These are phyloP conservation scores for Helicocarpus griseus DNA, from an alignment of 2,329 filamentous ascomycete genomes.

Conservation along the genomic window DNA sequence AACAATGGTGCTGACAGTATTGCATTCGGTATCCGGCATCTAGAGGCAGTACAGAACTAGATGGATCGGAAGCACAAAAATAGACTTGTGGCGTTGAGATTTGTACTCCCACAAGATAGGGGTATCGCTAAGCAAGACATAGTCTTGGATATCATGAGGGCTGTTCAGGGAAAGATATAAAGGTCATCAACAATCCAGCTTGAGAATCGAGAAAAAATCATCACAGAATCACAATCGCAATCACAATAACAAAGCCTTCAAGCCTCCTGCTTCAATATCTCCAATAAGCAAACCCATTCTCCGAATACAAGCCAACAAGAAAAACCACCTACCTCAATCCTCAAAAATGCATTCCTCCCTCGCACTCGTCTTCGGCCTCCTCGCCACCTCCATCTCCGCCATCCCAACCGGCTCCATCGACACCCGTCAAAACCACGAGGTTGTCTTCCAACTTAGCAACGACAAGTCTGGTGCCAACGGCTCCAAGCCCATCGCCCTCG, in stretches of 20 bases:
- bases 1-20: no score
- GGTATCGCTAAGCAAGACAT: background rate
- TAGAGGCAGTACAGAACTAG: no score
- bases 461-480: background rate
- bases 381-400: background rate
- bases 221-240: background rate
- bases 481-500: background rate
- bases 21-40: no score
- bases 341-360: constrained; percentile 1
- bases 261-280: background rate
- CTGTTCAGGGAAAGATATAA: background rate
- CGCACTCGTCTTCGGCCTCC: background rate
- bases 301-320: background rate
- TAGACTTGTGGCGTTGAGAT: background rate
- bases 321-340: background rate
- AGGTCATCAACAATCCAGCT: background rate
- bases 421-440: background rate
- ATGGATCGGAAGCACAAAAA: background rate
- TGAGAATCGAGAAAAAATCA: background rate
- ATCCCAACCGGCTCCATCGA: background rate
- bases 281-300: background rate
- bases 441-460: background rate
- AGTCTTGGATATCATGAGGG: background rate
- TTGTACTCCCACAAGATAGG: background rate
- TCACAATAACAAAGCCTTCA: background rate